Evolutionary conservation across 768 basidiomycete species (phyloP).

Genomic region (Lentinus brumalis): DNA sequence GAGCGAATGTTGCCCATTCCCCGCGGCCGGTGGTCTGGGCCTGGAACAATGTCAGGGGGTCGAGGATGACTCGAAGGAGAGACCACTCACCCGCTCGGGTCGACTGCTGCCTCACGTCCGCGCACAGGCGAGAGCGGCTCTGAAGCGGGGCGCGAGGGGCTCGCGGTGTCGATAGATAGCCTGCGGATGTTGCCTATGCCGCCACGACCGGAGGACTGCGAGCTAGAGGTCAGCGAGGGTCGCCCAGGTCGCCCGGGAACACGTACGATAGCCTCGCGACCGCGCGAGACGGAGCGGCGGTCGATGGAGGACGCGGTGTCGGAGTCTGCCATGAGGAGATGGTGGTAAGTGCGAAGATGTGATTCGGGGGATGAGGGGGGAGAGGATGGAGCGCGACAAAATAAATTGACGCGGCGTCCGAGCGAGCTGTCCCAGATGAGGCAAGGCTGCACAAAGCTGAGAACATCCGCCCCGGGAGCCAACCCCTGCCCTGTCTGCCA

Average conservation of each 20-base stretch:
- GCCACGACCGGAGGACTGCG: slow-evolving; percentile 54
- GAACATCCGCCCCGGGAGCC: not conserved
- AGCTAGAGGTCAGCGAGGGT: not conserved
- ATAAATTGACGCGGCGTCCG: not conserved
- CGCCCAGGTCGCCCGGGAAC: not conserved
- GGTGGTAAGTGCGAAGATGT: not conserved
- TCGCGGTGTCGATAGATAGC: slow-evolving; percentile 38
- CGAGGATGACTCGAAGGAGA: not conserved
- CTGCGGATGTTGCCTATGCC: slow-evolving; percentile 68
- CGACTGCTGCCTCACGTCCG: slow-evolving; percentile 56
- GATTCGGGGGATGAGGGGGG: not conserved
- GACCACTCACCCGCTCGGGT: slow-evolving; percentile 38
- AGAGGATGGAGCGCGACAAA: not conserved
- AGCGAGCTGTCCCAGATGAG: not conserved
- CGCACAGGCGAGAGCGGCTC: slow-evolving; percentile 60
- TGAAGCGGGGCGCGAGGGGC: slow-evolving; percentile 33
- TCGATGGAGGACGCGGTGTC: slow-evolving; percentile 9
- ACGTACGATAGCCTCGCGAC: slow-evolving; percentile 61
- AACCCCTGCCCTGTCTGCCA: not conserved
- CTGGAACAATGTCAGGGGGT: slow-evolving; percentile 29
- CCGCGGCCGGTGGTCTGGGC: slow-evolving; percentile 70
- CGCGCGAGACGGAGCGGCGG: slow-evolving; percentile 53
- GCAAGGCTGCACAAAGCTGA: not conserved
- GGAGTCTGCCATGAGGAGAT: slow-evolving; percentile 16
- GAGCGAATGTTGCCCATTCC: slow-evolving; percentile 87